phyloP scores from a whole-genome alignment of 805 yeast species.

The Saturnispora silvae region DNA sequence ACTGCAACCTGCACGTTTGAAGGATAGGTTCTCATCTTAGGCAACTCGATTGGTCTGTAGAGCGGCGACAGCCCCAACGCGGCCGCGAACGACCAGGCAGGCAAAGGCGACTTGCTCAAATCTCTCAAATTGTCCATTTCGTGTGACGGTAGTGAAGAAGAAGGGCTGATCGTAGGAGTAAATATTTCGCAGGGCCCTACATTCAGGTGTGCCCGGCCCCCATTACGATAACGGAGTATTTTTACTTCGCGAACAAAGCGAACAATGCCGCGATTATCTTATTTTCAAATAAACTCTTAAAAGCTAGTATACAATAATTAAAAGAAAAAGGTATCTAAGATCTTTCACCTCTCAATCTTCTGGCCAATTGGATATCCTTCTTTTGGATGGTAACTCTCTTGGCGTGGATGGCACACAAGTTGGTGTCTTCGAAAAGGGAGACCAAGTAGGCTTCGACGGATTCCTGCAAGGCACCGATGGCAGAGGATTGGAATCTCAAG shows the following conservation, averaged over 20 bases:
- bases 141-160: too few species aligned
- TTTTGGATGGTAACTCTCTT: conserved; percentile 98
- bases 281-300: conserved; percentile 11
- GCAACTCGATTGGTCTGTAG: conserved; percentile 14
- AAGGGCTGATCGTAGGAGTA: too few species aligned
- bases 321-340: conserved; percentile 35
- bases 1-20: conserved; percentile 24
- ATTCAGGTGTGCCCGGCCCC: too few species aligned
- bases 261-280: too few species aligned
- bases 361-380: conserved; percentile 96
- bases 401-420: conserved; percentile 97
- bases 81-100: conserved; percentile 33
- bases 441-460: conserved; percentile 98
- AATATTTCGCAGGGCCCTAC: too few species aligned
- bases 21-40: conserved; percentile 19
- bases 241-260: too few species aligned
- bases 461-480: conserved; percentile 96
- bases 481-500: conserved; percentile 94
- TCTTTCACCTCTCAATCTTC: conserved; percentile 97
- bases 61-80: conserved; percentile 24
- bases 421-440: conserved; percentile 93
- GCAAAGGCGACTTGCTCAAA: conserved; percentile 31
- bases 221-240: too few species aligned
- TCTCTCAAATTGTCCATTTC: background rate
- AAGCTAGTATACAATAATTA: conserved; percentile 17